Conservation (phyloP, 1,139 yeast species). For the Kodamaea fungicola region DNA sequence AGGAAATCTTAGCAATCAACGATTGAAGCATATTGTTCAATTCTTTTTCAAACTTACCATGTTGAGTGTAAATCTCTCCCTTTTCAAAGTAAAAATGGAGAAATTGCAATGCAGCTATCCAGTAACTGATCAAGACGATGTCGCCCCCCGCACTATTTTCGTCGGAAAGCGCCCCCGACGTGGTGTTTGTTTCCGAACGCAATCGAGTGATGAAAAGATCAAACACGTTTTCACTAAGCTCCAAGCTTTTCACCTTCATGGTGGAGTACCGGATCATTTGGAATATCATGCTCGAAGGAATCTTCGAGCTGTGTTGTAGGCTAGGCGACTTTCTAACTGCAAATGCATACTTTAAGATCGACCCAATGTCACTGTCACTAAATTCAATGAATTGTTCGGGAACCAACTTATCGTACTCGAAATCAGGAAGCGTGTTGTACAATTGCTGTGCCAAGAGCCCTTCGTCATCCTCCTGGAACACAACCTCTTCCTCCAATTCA, state of each 20-base stretch:
- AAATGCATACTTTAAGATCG: conserved; percentile 55
- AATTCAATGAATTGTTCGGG: conserved; percentile 54
- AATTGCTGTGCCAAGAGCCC: conserved; percentile 28
- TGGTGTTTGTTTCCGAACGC: conserved; percentile 55
- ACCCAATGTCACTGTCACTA: conserved; percentile 65
- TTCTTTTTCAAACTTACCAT: conserved; percentile 61
- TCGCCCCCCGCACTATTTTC: conserved; percentile 47
- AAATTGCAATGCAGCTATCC: conserved; percentile 68
- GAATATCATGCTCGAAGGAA: conserved; percentile 66
- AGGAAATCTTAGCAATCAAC: conserved; percentile 58
- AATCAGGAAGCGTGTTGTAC: conserved; percentile 31
- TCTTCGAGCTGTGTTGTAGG: conserved; percentile 52
- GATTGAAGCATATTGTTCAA: conserved; percentile 57
- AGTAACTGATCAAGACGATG: conserved; percentile 65
- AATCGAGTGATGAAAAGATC: conserved; percentile 61
- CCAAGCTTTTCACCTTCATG: conserved; percentile 48
- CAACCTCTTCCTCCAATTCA: conserved; percentile 21
- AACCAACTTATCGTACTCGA: conserved; percentile 45
- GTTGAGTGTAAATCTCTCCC: conserved; percentile 49
- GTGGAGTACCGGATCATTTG: conserved; percentile 67
- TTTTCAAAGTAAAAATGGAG: conserved; percentile 61
- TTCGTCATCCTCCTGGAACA: conserved; percentile 35
- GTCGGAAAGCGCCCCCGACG: conserved; percentile 51
- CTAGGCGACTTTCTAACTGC: conserved; percentile 29
- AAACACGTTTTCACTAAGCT: conserved; percentile 54